These are phyloP conservation scores for Dioszegia crocea DNA, from an alignment of 768 basidiomycete species.

Conservation along the genomic window DNA sequence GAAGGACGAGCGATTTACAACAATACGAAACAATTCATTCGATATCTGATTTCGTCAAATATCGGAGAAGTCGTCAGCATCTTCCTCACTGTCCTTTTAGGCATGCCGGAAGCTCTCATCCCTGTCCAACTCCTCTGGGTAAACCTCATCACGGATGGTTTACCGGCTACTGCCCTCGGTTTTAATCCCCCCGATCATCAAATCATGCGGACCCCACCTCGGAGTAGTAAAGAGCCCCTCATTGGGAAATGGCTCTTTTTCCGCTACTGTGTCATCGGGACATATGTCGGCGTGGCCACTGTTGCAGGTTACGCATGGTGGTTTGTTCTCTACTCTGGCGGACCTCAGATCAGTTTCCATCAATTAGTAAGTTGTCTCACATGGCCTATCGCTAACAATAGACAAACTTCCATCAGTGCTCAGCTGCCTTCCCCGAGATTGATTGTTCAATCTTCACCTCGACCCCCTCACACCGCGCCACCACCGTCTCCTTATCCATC, in stretches of 20 bases:
- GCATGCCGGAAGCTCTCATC: slow-evolving; percentile 99
- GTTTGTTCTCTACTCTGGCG: slow-evolving; percentile 86
- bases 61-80: slow-evolving; percentile 93
- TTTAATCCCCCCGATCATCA: slow-evolving; percentile 92
- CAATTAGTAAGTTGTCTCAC: slow-evolving; percentile 66
- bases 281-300: slow-evolving; percentile 90
- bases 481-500: slow-evolving; percentile 94
- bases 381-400: slow-evolving; percentile 42
- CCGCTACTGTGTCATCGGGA: slow-evolving; percentile 87
- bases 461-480: slow-evolving; percentile 75
- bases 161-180: slow-evolving; percentile 93
- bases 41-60: slow-evolving; percentile 94
- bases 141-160: slow-evolving; percentile 88
- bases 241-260: slow-evolving; percentile 92
- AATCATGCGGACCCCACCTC: slow-evolving; percentile 92
- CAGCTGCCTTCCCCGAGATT: slow-evolving; percentile 70
- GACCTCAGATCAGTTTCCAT: slow-evolving; percentile 88
- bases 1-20: slow-evolving; percentile 97
- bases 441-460: slow-evolving; percentile 96
- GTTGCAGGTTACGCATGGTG: slow-evolving; percentile 99
- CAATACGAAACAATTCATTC: slow-evolving; percentile 99
- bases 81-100: slow-evolving; percentile 91
- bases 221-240: slow-evolving; percentile 83
- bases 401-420: slow-evolving; percentile 96
- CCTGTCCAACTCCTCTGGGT: slow-evolving; percentile 98